phyloP scores from a whole-genome alignment of 129 eudicot genomes.

The Helianthus tuberosus region DNA sequence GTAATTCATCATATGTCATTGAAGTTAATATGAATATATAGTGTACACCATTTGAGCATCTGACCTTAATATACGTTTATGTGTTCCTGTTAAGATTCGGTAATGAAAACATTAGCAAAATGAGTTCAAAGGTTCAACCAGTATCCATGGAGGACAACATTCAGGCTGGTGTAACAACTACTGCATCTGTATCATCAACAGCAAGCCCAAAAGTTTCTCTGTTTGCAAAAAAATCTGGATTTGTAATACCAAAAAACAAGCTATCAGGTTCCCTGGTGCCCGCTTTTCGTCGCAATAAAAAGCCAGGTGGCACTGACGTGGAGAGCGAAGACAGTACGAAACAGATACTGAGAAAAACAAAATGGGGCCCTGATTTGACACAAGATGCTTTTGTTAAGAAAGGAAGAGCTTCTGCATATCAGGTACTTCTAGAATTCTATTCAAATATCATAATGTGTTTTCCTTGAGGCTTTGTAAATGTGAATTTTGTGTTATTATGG shows the following conservation, averaged over 20 bases:
- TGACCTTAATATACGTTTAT: slow-evolving; percentile 13
- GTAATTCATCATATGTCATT: not conserved
- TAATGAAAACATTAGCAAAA: slow-evolving; percentile 35
- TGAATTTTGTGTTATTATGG: slow-evolving; percentile 4
- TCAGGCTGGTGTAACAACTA: slow-evolving; percentile 41
- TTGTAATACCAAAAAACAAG: slow-evolving; percentile 92
- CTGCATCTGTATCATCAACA: slow-evolving; percentile 55
- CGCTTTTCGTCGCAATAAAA: slow-evolving; percentile 60
- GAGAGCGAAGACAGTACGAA: slow-evolving; percentile 53
- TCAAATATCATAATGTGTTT: slow-evolving; percentile 5
- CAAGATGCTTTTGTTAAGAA: slow-evolving; percentile 75
- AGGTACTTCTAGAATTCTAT: slow-evolving; percentile 51
- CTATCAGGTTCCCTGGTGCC: slow-evolving; percentile 90
- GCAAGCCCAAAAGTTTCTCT: slow-evolving; percentile 58
- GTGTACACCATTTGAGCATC: not conserved
- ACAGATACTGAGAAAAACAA: slow-evolving; percentile 71
- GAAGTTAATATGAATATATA: not conserved
- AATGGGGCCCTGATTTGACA: slow-evolving; percentile 91
- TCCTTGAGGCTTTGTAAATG: not conserved
- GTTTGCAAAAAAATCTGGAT: slow-evolving; percentile 76
- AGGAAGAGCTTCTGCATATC: slow-evolving; percentile 93
- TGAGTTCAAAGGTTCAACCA: slow-evolving; percentile 65
- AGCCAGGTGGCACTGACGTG: slow-evolving; percentile 50
- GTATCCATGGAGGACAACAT: slow-evolving; percentile 39
- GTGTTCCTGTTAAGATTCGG: slow-evolving; percentile 20